A percentile compares a stretch with the other conserved stretches of the same genome.
Conservation (phyloP, 2,329 filamentous ascomycete species). For the Xylariaceae sp. region DNA sequence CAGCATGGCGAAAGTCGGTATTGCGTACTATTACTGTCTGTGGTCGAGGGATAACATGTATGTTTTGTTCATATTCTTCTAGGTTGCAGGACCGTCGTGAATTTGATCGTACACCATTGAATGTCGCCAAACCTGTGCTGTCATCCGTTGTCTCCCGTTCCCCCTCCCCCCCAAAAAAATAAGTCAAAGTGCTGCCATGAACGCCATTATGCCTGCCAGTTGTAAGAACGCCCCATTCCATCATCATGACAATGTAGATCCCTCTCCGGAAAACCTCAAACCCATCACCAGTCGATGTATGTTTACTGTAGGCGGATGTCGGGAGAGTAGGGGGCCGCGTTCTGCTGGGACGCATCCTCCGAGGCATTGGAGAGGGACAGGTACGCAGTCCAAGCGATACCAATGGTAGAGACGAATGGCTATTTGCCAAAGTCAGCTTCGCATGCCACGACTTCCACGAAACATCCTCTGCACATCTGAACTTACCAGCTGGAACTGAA, state of each 20-base stretch:
- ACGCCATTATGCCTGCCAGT: neutral
- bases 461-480: neutral
- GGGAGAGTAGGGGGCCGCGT: conserved; percentile 26
- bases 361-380: conserved; percentile 86
- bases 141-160: neutral
- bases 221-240: neutral
- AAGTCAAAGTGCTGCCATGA: neutral
- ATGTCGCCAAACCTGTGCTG: neutral
- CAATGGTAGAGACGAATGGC: conserved; percentile 93
- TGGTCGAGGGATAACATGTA: no score
- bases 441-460: neutral
- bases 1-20: no score
- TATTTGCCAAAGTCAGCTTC: conserved; percentile 31
- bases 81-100: no score
- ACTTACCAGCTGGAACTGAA: conserved; percentile 93
- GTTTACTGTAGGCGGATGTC: conserved; percentile 30
- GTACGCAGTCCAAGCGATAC: conserved; percentile 97
- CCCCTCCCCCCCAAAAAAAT: no score
- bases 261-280: no score
- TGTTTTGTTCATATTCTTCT: no score
- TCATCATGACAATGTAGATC: no score
- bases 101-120: no score
- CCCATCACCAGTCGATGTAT: no score
- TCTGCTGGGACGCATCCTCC: conserved; percentile 54
- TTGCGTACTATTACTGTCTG: no score